phyloP scores from a whole-genome alignment of 2,329 filamentous ascomycete species.

The Byssothecium circinans region DNA sequence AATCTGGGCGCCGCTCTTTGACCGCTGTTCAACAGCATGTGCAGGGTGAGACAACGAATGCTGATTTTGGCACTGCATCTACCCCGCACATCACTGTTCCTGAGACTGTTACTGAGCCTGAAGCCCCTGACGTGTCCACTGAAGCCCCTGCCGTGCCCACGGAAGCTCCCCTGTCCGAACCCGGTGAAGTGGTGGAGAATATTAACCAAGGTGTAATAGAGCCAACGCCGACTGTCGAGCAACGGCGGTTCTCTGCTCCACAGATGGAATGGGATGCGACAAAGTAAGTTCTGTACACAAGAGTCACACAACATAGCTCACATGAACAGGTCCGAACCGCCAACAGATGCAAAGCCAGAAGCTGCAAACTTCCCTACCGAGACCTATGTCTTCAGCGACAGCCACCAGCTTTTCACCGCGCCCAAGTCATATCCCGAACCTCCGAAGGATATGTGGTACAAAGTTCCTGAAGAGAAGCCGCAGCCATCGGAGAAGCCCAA shows the following conservation, averaged over 20 bases:
- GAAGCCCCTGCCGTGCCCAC: conserved; percentile 43
- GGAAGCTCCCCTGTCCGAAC: conserved; percentile 49
- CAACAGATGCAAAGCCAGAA: conserved; percentile 73
- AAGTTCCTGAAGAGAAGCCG: conserved; percentile 65
- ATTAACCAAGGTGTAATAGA: conserved; percentile 47
- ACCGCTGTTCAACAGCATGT: conserved; percentile 28
- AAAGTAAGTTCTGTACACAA: conserved; percentile 47
- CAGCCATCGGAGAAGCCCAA: conserved; percentile 62
- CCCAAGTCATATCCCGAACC: conserved; percentile 79
- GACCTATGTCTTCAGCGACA: conserved; percentile 81
- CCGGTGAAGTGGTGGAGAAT: conserved; percentile 47
- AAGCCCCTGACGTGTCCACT: conserved; percentile 39
- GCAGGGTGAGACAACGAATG: conserved; percentile 29
- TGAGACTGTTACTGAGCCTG: conserved; percentile 26
- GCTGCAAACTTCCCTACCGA: conserved; percentile 78
- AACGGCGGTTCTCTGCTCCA: conserved; percentile 60
- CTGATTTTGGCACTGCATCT: conserved; percentile 15
- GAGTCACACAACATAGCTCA: not conserved
- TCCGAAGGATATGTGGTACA: conserved; percentile 85
- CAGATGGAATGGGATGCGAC: conserved; percentile 65
- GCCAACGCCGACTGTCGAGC: conserved; percentile 50
- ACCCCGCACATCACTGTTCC: conserved; percentile 9
- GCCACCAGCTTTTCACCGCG: conserved; percentile 73
- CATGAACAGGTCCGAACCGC: conserved; percentile 49
- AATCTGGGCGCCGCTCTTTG: conserved; percentile 12